Base-by-base conservation (phyloP, 441 rosid species). In the Euphorbia schlechtendalii region DNA sequence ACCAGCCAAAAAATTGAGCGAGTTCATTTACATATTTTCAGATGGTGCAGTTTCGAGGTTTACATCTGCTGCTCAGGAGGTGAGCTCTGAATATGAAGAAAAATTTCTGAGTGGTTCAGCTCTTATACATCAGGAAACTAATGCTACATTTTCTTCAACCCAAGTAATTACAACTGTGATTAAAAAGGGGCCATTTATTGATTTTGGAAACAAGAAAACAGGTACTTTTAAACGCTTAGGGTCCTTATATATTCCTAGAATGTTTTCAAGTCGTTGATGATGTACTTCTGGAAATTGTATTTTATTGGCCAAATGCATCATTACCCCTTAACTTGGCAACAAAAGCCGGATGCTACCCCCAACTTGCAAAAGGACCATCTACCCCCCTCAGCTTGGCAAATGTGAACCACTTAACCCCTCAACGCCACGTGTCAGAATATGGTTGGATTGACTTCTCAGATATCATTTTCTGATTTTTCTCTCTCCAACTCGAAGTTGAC, bases 101-200 rank as follows among this genome's bases (percentile, higher is more conserved):
- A 8, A 38, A 38, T 1, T 38, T 45, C 32, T 34, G 61, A 53
- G 41, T 38, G 18, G 11, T 65, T 38, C 67, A 28, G n/a, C 27
- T 11, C 8, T 63, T 25, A 40, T 41, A 41, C 36, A 17, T 48
- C 38, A 55, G 55, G 38, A 69, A 43, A 27, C 43, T 56, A 49
- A 58, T 56, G 40, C 64, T 24, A 40, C 40, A 20, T 24, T 32
- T 69, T 69, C 70, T 61, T 61, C 59, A 38, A 54, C 21, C 24
- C 56, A 28, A 59, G 59, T 21, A 59, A 60, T n/a, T 30, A 7
- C 34, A 56, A 59, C 22, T 59, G 27, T 7, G 32, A 22, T 24
- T 11, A 56, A 27, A 56, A 69, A 58, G 22, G 52, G 38, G 15
- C 30, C 43, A 64, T 20, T 21, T 53, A 49, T 52, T 68, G 58